A percentile compares a stretch with the other conserved stretches of the same genome.
Conservation (phyloP, 2,329 filamentous ascomycete species). For the Sporothrix globosa region DNA sequence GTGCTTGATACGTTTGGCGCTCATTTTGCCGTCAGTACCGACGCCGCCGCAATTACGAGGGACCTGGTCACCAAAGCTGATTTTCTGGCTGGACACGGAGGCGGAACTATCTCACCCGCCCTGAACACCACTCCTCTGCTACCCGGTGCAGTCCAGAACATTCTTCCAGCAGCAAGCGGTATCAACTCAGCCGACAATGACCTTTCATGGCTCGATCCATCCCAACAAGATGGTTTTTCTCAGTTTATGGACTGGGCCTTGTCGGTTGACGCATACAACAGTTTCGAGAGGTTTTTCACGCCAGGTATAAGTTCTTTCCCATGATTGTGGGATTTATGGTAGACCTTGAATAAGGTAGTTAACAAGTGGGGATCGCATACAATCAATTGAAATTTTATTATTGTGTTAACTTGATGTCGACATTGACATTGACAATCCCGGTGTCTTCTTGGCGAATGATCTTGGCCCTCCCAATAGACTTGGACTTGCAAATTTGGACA, state of each 20-base stretch:
- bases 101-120: background rate
- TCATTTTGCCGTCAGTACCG: background rate
- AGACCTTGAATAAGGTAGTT: no score
- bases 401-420: no score
- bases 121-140: background rate
- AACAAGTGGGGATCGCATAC: no score
- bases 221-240: constrained; percentile 22
- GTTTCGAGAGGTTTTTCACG: constrained; percentile 38
- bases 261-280: constrained; percentile 37
- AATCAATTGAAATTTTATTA: no score
- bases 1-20: background rate
- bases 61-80: constrained; percentile 1
- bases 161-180: background rate
- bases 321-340: no score
- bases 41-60: background rate
- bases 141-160: background rate
- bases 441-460: no score
- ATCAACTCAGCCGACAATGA: background rate
- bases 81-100: background rate
- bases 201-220: constrained; percentile 38
- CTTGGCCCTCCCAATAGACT: no score
- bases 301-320: background rate
- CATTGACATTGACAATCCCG: no score
- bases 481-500: no score
- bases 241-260: constrained; percentile 41